These are phyloP conservation scores for Neospora caninum DNA, from an alignment of 169 alveolate genomes.

Conservation along the genomic window DNA sequence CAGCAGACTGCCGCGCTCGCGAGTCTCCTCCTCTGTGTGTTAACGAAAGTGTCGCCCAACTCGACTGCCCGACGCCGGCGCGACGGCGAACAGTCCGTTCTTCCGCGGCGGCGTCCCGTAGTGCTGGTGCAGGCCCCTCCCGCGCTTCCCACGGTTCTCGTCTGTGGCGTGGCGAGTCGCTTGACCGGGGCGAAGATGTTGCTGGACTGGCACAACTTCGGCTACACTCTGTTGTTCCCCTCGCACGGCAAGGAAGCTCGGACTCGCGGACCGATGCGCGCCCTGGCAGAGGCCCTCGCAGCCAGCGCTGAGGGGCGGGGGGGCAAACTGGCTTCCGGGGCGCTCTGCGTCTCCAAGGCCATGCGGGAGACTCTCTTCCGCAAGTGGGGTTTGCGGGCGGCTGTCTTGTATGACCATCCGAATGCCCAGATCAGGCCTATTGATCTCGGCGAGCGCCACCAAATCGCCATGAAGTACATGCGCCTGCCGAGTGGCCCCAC, in stretches of 20 bases:
- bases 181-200: slow-evolving; percentile 74
- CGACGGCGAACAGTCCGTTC: not conserved
- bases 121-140: slow-evolving; percentile 92
- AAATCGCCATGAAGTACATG: slow-evolving; percentile 66
- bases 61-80: not conserved
- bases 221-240: slow-evolving; percentile 84
- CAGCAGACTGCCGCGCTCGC: slow-evolving; percentile 25
- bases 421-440: slow-evolving; percentile 73
- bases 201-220: slow-evolving; percentile 94
- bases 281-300: not conserved
- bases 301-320: slow-evolving; percentile 79
- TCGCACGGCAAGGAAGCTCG: not conserved
- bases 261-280: not conserved
- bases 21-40: not conserved
- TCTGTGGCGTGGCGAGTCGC: slow-evolving; percentile 73
- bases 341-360: slow-evolving; percentile 89
- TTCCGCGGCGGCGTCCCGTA: slow-evolving; percentile 58
- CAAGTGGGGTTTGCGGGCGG: slow-evolving; percentile 79
- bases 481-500: not conserved
- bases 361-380: slow-evolving; percentile 82
- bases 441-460: slow-evolving; percentile 64
- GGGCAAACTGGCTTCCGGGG: slow-evolving; percentile 82
- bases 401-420: slow-evolving; percentile 87
- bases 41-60: not conserved
- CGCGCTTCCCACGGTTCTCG: slow-evolving; percentile 83